phyloP scores from a whole-genome alignment of 2,329 filamentous ascomycete species.

The Xylaria sp. region DNA sequence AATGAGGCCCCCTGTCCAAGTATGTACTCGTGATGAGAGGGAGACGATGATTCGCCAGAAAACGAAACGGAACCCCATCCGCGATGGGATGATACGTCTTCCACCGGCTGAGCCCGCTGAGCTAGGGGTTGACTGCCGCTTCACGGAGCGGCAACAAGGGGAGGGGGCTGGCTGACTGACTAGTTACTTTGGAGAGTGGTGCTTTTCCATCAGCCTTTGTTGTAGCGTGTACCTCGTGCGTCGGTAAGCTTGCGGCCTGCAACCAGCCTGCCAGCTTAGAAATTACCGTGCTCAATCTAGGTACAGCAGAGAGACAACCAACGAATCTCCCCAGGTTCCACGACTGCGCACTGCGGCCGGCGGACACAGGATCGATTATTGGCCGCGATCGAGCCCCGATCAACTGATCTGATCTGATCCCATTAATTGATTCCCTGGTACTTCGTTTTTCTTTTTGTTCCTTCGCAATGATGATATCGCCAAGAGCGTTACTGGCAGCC shows the following conservation, averaged over 20 bases:
- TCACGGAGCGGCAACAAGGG: slow-evolving; percentile 9
- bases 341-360: neutral
- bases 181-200: neutral
- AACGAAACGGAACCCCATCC: slow-evolving; percentile 21
- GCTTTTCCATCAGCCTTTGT: neutral
- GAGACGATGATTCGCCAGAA: slow-evolving; percentile 22
- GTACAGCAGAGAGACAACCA: neutral
- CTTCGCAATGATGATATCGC: slow-evolving; percentile 10
- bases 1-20: slow-evolving; percentile 16
- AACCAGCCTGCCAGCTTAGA: slow-evolving; percentile 3
- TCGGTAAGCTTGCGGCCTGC: slow-evolving; percentile 17
- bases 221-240: neutral
- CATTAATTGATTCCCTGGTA: too few species aligned
- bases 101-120: slow-evolving; percentile 16
- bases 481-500: slow-evolving; percentile 20
- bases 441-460: too few species aligned
- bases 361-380: slow-evolving; percentile 4
- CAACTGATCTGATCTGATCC: slow-evolving; percentile 5
- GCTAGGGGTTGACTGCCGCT: slow-evolving; percentile 25
- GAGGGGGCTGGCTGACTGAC: neutral
- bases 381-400: slow-evolving; percentile 2
- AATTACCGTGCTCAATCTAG: neutral
- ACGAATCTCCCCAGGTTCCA: neutral
- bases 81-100: slow-evolving; percentile 17
- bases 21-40: neutral